phyloP scores from a whole-genome alignment of 73 alveolate genomes.

The Uronychia setigera region DNA sequence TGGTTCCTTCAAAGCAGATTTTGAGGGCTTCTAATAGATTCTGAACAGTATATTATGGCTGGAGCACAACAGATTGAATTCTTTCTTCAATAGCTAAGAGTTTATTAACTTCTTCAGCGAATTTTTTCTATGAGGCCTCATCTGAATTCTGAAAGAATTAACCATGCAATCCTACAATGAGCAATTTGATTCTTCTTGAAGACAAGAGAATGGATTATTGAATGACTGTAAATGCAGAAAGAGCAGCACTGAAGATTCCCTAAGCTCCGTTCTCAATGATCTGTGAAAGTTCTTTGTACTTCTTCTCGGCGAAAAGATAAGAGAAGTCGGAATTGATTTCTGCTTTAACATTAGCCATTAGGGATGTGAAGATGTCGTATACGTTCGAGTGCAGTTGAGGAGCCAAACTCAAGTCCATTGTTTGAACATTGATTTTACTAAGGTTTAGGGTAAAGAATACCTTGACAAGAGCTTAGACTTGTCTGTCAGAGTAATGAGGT shows the following conservation, averaged over 20 bases:
- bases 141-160: background rate
- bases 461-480: slow-evolving; percentile 35
- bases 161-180: background rate
- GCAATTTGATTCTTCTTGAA: background rate
- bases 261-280: background rate
- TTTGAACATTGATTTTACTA: background rate
- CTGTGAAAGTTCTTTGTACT: slow-evolving; percentile 32
- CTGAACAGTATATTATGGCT: background rate
- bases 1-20: background rate
- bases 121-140: background rate
- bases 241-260: background rate
- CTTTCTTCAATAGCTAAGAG: too few species aligned
- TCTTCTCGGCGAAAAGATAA: slow-evolving; percentile 39
- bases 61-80: background rate
- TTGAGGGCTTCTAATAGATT: background rate
- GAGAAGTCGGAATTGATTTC: slow-evolving; percentile 42
- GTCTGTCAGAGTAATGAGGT: slow-evolving; percentile 32
- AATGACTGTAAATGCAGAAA: background rate
- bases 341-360: background rate
- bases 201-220: background rate
- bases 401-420: slow-evolving; percentile 14
- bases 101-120: background rate
- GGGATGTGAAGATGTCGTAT: slow-evolving; percentile 17
- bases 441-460: background rate
- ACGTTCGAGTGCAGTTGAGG: slow-evolving; percentile 24